A percentile compares a stretch with the other conserved stretches of the same genome.
Conservation (phyloP, 2,329 filamentous ascomycete genomes). For the Pseudopyrenochaeta lycopersici region DNA sequence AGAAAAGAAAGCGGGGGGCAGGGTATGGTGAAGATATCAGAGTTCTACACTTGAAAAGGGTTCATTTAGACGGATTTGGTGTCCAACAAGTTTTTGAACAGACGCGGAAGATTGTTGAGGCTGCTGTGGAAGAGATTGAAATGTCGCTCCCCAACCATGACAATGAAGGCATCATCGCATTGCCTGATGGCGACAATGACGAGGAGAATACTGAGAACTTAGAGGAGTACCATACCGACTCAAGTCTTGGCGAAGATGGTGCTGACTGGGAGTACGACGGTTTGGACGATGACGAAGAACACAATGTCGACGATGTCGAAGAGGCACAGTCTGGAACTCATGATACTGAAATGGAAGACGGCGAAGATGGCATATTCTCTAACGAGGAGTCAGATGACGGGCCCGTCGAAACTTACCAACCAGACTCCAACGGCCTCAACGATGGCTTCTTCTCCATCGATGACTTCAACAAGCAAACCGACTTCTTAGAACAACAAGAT, state of each 20-base stretch:
- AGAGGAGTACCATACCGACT: constrained; percentile 38
- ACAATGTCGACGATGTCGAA: constrained; percentile 21
- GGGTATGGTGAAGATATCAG: constrained; percentile 55
- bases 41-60: constrained; percentile 78
- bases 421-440: constrained; percentile 86
- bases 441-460: constrained; percentile 99
- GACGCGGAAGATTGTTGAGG: constrained; percentile 81
- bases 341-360: constrained; percentile 44
- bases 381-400: constrained; percentile 57
- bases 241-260: constrained; percentile 42
- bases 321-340: constrained; percentile 42
- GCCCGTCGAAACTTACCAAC: constrained; percentile 65
- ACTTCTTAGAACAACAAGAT: constrained; percentile 88
- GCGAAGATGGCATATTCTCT: constrained; percentile 41
- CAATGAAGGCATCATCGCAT: constrained; percentile 25
- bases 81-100: constrained; percentile 95
- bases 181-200: constrained; percentile 30
- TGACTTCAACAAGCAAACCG: constrained; percentile 93
- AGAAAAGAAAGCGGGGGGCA: constrained; percentile 78
- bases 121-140: constrained; percentile 65
- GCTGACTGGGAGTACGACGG: constrained; percentile 47
- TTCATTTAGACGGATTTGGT: constrained; percentile 88
- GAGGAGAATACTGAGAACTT: constrained; percentile 47
- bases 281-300: constrained; percentile 43
- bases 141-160: constrained; percentile 52